Conservation (phyloP, 2,329 filamentous ascomycete species). For the Fusarium sp. region DNA sequence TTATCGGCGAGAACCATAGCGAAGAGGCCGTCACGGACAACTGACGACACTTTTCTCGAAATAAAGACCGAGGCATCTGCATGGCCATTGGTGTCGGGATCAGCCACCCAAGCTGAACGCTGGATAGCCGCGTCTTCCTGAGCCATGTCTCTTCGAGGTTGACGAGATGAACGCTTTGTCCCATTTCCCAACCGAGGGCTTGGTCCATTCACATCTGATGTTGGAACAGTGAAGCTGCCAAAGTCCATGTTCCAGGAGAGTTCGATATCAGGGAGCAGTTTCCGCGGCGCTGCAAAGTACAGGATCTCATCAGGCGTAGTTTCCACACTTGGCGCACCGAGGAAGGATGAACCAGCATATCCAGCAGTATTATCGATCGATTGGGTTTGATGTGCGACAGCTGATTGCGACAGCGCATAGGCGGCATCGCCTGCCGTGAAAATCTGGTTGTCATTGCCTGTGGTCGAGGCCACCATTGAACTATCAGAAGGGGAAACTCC, state of each 20-base stretch:
- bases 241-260: constrained; percentile 40
- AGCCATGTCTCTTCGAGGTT: constrained; percentile 21
- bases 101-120: constrained; percentile 34
- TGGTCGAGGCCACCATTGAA: constrained; percentile 35
- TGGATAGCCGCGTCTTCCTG: constrained; percentile 17
- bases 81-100: constrained; percentile 21
- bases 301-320: constrained; percentile 25
- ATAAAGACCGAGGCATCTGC: constrained; percentile 4
- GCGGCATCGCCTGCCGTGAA: constrained; percentile 33
- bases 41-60: constrained; percentile 19
- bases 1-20: constrained; percentile 41
- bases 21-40: constrained; percentile 39
- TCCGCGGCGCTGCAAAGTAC: constrained; percentile 27
- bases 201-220: constrained; percentile 13
- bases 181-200: constrained; percentile 27
- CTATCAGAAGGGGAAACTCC: constrained; percentile 41
- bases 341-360: constrained; percentile 32
- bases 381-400: constrained; percentile 25
- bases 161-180: constrained; percentile 30
- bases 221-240: constrained; percentile 25
- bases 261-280: constrained; percentile 34
- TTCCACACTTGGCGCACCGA: constrained; percentile 27
- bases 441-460: constrained; percentile 31
- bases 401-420: constrained; percentile 26
- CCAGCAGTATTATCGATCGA: constrained; percentile 24